Evolutionary conservation across 768 basidiomycete genomes (phyloP), one percentile per base, ranked within the genome.

Genomic region (Xerocomus brunneocitrinus): DNA sequence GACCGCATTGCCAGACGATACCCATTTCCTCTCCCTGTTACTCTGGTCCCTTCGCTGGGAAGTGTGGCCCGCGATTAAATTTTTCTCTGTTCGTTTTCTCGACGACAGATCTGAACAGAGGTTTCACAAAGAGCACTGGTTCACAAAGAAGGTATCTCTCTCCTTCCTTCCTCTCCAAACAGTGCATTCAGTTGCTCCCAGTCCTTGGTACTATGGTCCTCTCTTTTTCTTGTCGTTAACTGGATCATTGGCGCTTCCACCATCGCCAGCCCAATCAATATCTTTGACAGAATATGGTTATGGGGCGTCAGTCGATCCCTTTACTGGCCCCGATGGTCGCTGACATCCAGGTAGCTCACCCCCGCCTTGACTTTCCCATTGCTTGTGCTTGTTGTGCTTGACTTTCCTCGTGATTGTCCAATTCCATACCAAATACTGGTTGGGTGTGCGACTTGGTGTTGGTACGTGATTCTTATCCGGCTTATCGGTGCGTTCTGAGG

Each of bases 111-210:
- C 75, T 56, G 81, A 81, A 64, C 63, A 63, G 48, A 71, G 76
- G 24, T 82, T 77, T 64, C 68, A 55, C 47, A 74, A 83, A 76
- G 89, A 91, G 69, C 80, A 75, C 48, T 90, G 88, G 89, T 87
- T 82, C 60, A 74, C 82, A 25, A 78, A 79, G 55, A 89, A 88
- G 68, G 76, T 73, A 59, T 27, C 3, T 34, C 0, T 16, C 27
- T 57, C 53, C n/a, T 6, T 32, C 35, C 36, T 27, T 43, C 22
- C 40, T 41, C 31, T 19, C n/a, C 47, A 45, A 16, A 28, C 8
- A 35, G 4, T 19, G 19, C 32, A 42, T 47, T 55, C 40, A 67
- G 9, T 24, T 24, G 25, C 36, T 32, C 27, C 35, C 52, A 79
- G 74, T 73, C 77, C 1, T 70, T 87, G 32, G 85, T 84, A 19